Base-by-base conservation (phyloP, 2,329 filamentous ascomycete genomes). In the Xenoacremonium recifei region DNA sequence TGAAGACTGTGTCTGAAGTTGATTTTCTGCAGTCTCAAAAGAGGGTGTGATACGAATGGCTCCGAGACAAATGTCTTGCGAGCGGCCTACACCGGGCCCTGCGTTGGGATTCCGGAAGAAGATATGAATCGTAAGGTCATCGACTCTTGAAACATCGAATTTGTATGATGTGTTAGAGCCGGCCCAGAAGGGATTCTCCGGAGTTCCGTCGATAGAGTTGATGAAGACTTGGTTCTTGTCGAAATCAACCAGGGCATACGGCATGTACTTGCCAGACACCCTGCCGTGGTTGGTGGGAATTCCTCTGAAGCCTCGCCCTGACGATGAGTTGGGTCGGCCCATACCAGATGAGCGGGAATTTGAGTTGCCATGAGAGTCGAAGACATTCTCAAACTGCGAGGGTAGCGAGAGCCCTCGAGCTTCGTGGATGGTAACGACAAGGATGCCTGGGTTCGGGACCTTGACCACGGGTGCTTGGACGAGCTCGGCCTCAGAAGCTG, bases 121-220 rank as follows among this genome's bases (percentile, higher is more conserved):
- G 31, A 99, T 74, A 54, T 96, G 92, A 20, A 97, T 84, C 48
- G 84, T 88, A 45, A 99, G 75, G 58, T 97, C 92, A 2, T 91
- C 96, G 39, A 90, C 87, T 59, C 93, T 81, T 42, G 93, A 97
- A 48, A 99, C 93, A 74, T 99, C 93, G 66, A 99, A 99, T 70
- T 99, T 99, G 79, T 96, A 99, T 60, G 95, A 89, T n/a, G 93
- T 99, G 68, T 92, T 97, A 62, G 91, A 89, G 49, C 93, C 93
- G 4, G 92, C 91, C 90, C 93, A 99, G 1, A 96, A 73, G 0
- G 93, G 93, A 64, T 95, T 95, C 68, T 96, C 90, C 9, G 93
- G 92, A 34, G 82, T 91, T 44, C 93, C 93, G 37, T 93, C 93
- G 32, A 97, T 92, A 10, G 93, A 90, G 69, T 96, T 96, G 69